phyloP scores from a whole-genome alignment of 306 rosid species.

The Cucurbita moschata region DNA sequence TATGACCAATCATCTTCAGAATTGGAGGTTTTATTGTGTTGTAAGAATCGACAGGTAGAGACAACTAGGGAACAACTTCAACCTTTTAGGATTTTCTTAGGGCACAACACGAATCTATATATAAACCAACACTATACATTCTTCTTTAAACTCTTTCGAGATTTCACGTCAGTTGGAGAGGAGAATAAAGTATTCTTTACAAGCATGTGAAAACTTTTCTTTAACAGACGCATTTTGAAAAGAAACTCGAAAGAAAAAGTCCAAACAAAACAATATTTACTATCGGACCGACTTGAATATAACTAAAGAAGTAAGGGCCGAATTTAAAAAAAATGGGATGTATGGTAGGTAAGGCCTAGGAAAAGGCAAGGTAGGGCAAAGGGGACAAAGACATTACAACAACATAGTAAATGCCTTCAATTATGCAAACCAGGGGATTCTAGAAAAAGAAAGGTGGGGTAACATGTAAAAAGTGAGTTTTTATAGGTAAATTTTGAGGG shows the following conservation, averaged over 20 bases:
- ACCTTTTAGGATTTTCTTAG: neutral
- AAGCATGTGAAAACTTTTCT: too few relatives aligned
- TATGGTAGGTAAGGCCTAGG: neutral
- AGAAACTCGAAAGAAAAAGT: too few relatives aligned
- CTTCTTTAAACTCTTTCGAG: too few relatives aligned
- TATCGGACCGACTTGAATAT: too few relatives aligned
- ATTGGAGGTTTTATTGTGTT: neutral
- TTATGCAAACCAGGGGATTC: neutral
- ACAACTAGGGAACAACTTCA: slow-evolving; percentile 7
- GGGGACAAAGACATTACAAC: neutral
- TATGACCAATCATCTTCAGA: neutral
- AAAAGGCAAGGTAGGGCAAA: neutral
- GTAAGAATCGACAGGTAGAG: neutral
- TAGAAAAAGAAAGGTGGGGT: neutral
- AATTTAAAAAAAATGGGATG: neutral
- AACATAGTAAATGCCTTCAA: neutral
- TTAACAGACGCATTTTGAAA: too few relatives aligned
- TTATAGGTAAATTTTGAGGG: too few relatives aligned
- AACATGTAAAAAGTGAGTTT: neutral
- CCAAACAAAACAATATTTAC: too few relatives aligned
- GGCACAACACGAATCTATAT: neutral
- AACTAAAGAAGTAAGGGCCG: too few relatives aligned
- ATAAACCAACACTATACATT: too few relatives aligned
- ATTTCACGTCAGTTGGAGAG: too few relatives aligned
- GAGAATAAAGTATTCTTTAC: too few relatives aligned